Percentiles rank a stretch among this genome's conserved stretches.
phyloP scores from a whole-genome alignment of 192 early-diverging fungal genomes.

The Coemansia biformis region DNA sequence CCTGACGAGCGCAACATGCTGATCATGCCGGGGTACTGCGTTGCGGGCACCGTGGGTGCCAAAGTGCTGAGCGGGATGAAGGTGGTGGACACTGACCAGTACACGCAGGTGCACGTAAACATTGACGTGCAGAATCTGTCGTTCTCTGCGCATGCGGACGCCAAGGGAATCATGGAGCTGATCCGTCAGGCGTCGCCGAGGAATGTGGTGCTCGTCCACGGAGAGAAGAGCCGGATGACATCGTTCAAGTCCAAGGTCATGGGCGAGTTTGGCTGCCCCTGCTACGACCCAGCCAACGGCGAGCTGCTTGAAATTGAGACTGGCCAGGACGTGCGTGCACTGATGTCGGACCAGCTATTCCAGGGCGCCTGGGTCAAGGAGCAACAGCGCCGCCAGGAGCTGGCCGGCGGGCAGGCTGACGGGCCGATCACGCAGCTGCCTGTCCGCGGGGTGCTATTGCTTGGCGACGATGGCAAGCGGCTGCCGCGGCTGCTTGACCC shows the following conservation, averaged over 20 bases:
- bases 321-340: slow-evolving; percentile 58
- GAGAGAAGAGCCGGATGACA: slow-evolving; percentile 86
- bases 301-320: slow-evolving; percentile 65
- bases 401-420: slow-evolving; percentile 1
- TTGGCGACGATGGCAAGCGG: slow-evolving; percentile 29
- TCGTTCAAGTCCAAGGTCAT: slow-evolving; percentile 75
- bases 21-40: slow-evolving; percentile 97
- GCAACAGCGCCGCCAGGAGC: slow-evolving; percentile 23
- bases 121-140: slow-evolving; percentile 91
- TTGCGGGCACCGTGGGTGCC: slow-evolving; percentile 91
- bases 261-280: slow-evolving; percentile 75
- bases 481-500: slow-evolving; percentile 34
- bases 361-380: slow-evolving; percentile 34
- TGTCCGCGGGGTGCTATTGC: slow-evolving; percentile 35
- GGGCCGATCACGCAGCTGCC: slow-evolving; percentile 34
- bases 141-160: slow-evolving; percentile 96
- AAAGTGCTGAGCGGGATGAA: slow-evolving; percentile 88
- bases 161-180: slow-evolving; percentile 95
- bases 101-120: slow-evolving; percentile 72
- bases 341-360: slow-evolving; percentile 44
- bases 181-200: slow-evolving; percentile 81
- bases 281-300: slow-evolving; percentile 87
- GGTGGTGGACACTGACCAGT: slow-evolving; percentile 74
- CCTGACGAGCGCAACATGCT: slow-evolving; percentile 89
- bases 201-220: slow-evolving; percentile 94